Evolutionary conservation across 2,329 filamentous ascomycete genomes (phyloP), one percentile per base, ranked within the genome.

Genomic region (Colletotrichum echinochloae): DNA sequence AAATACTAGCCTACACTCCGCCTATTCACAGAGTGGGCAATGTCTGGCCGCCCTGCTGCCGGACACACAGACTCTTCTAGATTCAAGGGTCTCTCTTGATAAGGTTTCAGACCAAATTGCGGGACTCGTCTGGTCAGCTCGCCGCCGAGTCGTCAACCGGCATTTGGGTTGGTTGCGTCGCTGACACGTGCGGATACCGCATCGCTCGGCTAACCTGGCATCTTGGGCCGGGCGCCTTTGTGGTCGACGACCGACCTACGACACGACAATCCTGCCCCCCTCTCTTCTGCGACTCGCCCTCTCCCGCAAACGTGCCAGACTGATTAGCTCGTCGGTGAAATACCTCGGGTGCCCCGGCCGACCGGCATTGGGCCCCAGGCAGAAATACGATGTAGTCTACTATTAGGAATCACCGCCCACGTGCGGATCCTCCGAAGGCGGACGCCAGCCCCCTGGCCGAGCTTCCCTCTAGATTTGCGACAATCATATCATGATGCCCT

Each of bases 381-480:
- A 8, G 30, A 33, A 5, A 33, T 33, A 33, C n/a, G n/a, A n/a
- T n/a, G 30, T 33, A 26, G n/a, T n/a, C n/a, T n/a, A n/a, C n/a
- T n/a, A n/a, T n/a, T 20, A 59, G 18, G 20, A n/a, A 16, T 46
- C 28, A 33, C 28, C 2, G 14, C 39, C 39, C 16, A 23, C 56
- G 56, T 39, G 56, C 44, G 44, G 44, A 49, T 60, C 57, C 57
- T 49, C 44, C 44, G 44, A n/a, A 49, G 44, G 28, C 37, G 48
- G 37, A 60, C 30, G 23, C 57, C 16, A 18, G 14, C 41, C 57
- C 57, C 41, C 35, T 37, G 39, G n/a, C 37, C 30, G 7, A 16
- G 28, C 14, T 11, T n/a, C 18, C 5, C 33, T 28, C 2, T 23
- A 37, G 57, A 48, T 46, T 46, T 20, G 28, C 0, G 28, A 28